Evolutionary conservation across 768 basidiomycete genomes (phyloP), one percentile per base, ranked within the genome.

Genomic region (Tremella mesenterica): DNA sequence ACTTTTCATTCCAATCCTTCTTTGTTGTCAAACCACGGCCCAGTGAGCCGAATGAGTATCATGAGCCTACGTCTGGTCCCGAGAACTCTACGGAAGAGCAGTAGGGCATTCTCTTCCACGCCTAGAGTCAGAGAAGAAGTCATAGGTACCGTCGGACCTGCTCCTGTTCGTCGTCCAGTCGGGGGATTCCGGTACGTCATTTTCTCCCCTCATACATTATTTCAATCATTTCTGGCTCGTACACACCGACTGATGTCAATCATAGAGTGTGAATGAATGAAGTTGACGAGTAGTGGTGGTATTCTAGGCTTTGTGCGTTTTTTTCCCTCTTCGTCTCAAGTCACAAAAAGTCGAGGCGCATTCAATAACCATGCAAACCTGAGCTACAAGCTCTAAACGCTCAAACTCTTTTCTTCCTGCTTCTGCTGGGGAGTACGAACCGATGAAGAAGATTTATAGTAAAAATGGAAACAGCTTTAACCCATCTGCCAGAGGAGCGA

Each of bases 231-330:
- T 10, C 10, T 10, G 12, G 43, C 10, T 10, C 10, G 10, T 21
- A 23, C 10, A 44, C 21, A 26, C 16, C 44, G 41, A n/a, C 23
- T 51, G 43, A 21, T 6, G 16, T 27, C 7, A 30, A 6, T 8
- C 14, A 8, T 28, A 23, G 39, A 26, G 14, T 41, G 38, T 44
- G 27, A 21, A n/a, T 31, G 10, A 18, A 21, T 18, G 31, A 25
- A 47, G 45, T 20, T 6, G 44, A 30, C n/a, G 44, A 14, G 12
- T 30, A 33, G 44, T 25, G 36, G 46, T 23, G 38, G 57, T 13
- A 43, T 58, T 20, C 34, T 58, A 8, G 57, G 57, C 16, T 58
- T 58, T 18, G 57, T 58, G 34, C 31, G 57, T 39, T 30, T 21
- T 4, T 27, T 14, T 34, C 12, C 30, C 23, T 4, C 12, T 13